Evolutionary conservation across 2,329 filamentous ascomycete genomes (phyloP).

Genomic region (Colletotrichum acutatum): DNA sequence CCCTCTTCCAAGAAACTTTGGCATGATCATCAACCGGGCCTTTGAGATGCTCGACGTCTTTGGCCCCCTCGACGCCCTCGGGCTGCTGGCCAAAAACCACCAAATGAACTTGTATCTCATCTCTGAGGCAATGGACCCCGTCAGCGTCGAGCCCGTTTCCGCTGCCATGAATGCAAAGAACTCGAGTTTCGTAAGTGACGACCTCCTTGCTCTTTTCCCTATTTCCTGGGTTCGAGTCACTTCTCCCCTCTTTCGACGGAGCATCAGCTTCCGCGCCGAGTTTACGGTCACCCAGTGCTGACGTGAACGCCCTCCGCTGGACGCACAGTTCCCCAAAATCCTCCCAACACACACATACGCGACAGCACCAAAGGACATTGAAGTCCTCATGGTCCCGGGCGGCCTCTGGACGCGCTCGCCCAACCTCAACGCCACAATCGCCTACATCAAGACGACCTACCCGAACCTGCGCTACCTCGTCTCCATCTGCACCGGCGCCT

Average conservation of each 20-base stretch:
- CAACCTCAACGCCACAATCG: conserved; percentile 39
- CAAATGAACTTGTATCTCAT: conserved; percentile 30
- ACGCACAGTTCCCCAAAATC: conserved; percentile 25
- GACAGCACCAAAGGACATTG: conserved; percentile 53
- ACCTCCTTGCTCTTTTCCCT: neutral
- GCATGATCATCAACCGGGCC: conserved; percentile 56
- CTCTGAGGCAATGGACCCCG: conserved; percentile 29
- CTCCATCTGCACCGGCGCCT: conserved; percentile 68
- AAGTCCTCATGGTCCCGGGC: conserved; percentile 67
- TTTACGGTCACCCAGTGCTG: neutral
- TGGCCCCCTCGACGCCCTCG: conserved; percentile 56
- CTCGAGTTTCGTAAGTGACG: conserved; percentile 29
- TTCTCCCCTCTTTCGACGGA: neutral
- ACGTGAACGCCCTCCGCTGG: neutral
- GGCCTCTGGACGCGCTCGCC: conserved; percentile 46
- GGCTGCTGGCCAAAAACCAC: conserved; percentile 3
- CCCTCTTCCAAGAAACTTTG: conserved; percentile 43
- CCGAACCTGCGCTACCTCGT: conserved; percentile 58
- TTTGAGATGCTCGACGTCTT: conserved; percentile 59
- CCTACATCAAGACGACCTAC: conserved; percentile 52
- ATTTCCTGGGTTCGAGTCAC: neutral
- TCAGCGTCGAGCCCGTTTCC: conserved; percentile 5
- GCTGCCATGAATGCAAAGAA: conserved; percentile 29
- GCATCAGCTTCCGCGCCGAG: neutral
- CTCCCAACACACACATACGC: conserved; percentile 54